These are phyloP conservation scores for Bipolaris gigantea DNA, from an alignment of 2,329 filamentous ascomycete species.

Conservation along the genomic window DNA sequence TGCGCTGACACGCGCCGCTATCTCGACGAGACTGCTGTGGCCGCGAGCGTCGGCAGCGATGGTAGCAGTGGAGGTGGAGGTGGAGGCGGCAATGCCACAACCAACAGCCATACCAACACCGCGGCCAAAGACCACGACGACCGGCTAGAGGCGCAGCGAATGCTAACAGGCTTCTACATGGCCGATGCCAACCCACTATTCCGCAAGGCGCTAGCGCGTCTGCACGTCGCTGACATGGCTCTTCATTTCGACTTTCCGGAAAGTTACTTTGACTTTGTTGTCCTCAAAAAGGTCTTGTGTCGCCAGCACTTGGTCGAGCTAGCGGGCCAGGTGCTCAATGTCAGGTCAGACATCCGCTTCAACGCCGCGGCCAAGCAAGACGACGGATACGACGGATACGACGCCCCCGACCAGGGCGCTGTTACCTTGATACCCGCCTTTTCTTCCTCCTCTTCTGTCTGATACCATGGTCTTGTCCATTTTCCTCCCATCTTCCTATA, in stretches of 20 bases:
- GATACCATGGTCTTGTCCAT: not conserved
- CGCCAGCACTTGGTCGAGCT: constrained; percentile 27
- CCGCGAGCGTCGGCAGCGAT: not conserved
- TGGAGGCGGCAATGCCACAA: not conserved
- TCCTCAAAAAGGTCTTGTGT: constrained; percentile 18
- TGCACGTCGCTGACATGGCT: constrained; percentile 15
- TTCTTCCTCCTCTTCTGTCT: not conserved
- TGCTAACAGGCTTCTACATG: constrained; percentile 30
- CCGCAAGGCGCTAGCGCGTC: constrained; percentile 16
- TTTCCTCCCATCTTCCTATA: not conserved
- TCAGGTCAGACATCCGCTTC: constrained; percentile 31
- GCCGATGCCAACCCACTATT: constrained; percentile 26
- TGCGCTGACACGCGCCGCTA: constrained; percentile 22
- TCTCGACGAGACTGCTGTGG: not conserved
- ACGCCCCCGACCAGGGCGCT: constrained; percentile 1
- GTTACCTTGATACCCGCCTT: constrained; percentile 7
- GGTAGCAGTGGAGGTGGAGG: not conserved
- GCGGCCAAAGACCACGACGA: constrained; percentile 4
- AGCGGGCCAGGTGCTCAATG: constrained; percentile 35
- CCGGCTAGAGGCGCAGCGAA: constrained; percentile 22
- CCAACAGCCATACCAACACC: not conserved
- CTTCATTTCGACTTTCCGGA: constrained; percentile 37
- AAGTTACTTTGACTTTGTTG: constrained; percentile 27
- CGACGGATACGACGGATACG: not conserved
- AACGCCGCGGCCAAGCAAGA: constrained; percentile 14